Conservation (phyloP, 352 stramenopile genomes). For the Phytophthora ohioensis region DNA sequence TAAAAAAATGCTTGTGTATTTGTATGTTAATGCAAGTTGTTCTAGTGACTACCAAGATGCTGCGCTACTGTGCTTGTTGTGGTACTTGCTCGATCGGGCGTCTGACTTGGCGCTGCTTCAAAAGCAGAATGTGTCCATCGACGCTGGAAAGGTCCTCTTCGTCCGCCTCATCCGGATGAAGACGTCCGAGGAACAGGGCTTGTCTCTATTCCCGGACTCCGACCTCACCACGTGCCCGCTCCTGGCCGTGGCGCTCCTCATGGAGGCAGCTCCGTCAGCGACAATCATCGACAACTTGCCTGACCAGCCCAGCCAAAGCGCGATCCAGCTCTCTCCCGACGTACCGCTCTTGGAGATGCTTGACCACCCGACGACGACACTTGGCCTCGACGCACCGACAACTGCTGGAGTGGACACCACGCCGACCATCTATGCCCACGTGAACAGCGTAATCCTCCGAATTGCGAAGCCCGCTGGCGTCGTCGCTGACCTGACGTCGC, state of each 20-base stretch:
- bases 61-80: constrained; percentile 23
- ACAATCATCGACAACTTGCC: neutral
- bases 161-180: constrained; percentile 39
- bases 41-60: constrained; percentile 26
- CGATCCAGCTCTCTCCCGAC: neutral
- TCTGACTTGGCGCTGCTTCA: constrained; percentile 32
- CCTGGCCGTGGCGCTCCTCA: constrained; percentile 12
- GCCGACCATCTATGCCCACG: neutral
- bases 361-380: neutral
- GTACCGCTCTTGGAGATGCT: neutral
- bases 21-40: constrained; percentile 1
- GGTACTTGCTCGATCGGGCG: constrained; percentile 37
- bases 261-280: constrained; percentile 7
- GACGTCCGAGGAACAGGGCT: constrained; percentile 34
- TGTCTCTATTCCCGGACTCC: constrained; percentile 40
- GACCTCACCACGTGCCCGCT: constrained; percentile 31
- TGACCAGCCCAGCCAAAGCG: neutral
- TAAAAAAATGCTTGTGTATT: constrained; percentile 11
- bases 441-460: constrained; percentile 32
- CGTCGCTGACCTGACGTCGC: constrained; percentile 19
- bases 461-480: constrained; percentile 8
- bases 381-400: neutral
- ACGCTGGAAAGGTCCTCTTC: constrained; percentile 24
- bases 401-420: neutral
- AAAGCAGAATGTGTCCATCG: constrained; percentile 34